A percentile compares a stretch with the other conserved stretches of the same genome.
These are phyloP conservation scores for Phytophthora hibernalis DNA, from an alignment of 352 stramenopile genomes.

Conservation along the genomic window DNA sequence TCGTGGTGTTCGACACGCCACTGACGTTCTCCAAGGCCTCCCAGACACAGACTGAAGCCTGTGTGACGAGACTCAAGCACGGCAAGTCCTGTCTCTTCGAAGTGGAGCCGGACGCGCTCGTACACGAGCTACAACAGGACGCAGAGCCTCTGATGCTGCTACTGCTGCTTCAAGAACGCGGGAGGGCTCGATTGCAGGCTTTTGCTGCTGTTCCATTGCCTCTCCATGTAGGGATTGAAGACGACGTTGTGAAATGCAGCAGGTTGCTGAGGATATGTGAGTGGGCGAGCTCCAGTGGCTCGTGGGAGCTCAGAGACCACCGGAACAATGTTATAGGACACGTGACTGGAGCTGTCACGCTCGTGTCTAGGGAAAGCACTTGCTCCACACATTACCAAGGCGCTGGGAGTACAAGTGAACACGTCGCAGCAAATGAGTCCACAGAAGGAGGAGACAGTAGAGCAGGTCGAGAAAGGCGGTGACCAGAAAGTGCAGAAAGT, in stretches of 20 bases:
- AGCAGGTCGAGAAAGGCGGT: neutral
- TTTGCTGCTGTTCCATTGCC: constrained; percentile 43
- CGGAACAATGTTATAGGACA: constrained; percentile 23
- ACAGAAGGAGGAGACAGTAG: neutral
- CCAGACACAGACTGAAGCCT: neutral
- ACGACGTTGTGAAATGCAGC: constrained; percentile 3
- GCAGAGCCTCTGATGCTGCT: constrained; percentile 41
- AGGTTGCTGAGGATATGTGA: constrained; percentile 45
- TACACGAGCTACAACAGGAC: constrained; percentile 36
- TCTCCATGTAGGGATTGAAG: constrained; percentile 35
- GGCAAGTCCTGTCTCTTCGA: constrained; percentile 68
- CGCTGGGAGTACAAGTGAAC: constrained; percentile 43
- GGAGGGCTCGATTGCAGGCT: constrained; percentile 41
- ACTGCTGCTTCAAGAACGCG: constrained; percentile 43
- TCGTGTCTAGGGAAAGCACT: constrained; percentile 56
- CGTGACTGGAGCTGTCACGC: constrained; percentile 40
- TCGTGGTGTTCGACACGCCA: constrained; percentile 50
- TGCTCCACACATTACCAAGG: constrained; percentile 41
- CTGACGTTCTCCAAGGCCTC: neutral
- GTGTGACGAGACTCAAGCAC: constrained; percentile 30
- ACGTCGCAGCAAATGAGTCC: constrained; percentile 19
- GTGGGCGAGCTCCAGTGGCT: constrained; percentile 45
- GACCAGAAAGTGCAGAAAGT: constrained; percentile 8
- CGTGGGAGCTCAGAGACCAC: constrained; percentile 49
- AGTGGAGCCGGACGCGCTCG: constrained; percentile 33